A percentile compares a stretch with the other conserved stretches of the same genome.
Evolutionary conservation across 208 protist genomes (phyloP).

Genomic region (Trypanosoma avium): DNA sequence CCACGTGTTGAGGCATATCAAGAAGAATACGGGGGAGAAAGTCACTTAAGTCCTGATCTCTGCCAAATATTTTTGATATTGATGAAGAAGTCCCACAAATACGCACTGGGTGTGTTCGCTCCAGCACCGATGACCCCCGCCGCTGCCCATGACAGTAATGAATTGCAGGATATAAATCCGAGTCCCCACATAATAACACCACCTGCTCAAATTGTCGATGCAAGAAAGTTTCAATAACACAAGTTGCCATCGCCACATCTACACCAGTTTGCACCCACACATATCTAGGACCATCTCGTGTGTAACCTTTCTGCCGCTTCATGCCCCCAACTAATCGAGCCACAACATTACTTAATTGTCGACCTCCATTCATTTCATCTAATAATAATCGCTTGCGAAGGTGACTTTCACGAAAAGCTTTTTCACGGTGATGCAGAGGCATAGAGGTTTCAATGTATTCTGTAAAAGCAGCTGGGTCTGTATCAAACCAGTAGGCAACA

Average conservation of each 20-base stretch:
- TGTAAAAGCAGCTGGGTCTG: constrained; percentile 66
- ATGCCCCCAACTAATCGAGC: constrained; percentile 77
- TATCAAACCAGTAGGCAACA: constrained; percentile 88
- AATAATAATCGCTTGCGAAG: constrained; percentile 60
- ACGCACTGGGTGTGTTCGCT: constrained; percentile 53
- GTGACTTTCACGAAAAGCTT: constrained; percentile 49
- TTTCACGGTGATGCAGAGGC: constrained; percentile 61
- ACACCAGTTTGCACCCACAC: constrained; percentile 88
- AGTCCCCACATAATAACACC: constrained; percentile 82
- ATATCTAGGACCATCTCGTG: constrained; percentile 60
- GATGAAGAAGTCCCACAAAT: constrained; percentile 76
- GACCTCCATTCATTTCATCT: constrained; percentile 81
- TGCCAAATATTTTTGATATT: constrained; percentile 74
- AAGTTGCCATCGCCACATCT: constrained; percentile 79
- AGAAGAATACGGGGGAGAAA: constrained; percentile 85
- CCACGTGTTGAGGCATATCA: constrained; percentile 56
- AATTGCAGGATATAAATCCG: constrained; percentile 73
- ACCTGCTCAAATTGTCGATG: constrained; percentile 78
- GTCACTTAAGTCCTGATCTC: constrained; percentile 80
- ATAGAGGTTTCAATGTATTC: constrained; percentile 80
- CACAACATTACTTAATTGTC: constrained; percentile 74
- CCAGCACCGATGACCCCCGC: constrained; percentile 28
- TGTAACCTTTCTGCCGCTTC: constrained; percentile 77
- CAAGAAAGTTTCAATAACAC: constrained; percentile 74
- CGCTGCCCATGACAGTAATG: constrained; percentile 79